These are phyloP conservation scores for Candida methanosorbosa DNA, from an alignment of 805 yeast species.

Conservation along the genomic window DNA sequence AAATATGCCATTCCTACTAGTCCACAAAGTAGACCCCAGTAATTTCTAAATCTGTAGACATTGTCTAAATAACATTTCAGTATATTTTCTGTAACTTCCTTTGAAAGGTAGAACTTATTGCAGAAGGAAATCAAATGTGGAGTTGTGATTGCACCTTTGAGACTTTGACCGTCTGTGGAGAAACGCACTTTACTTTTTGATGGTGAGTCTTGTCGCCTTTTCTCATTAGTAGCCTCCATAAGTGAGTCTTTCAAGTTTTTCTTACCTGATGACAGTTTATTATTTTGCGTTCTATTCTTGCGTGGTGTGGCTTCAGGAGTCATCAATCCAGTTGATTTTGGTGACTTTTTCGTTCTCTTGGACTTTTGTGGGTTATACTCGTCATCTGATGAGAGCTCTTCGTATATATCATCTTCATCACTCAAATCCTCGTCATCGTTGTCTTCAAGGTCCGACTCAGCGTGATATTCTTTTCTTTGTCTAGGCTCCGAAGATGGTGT, in stretches of 20 bases:
- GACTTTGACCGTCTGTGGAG: too few relatives aligned
- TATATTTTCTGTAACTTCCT: conserved; percentile 39
- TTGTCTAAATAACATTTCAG: conserved; percentile 42
- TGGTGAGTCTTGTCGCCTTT: conserved; percentile 3
- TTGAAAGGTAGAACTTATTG: conserved; percentile 56
- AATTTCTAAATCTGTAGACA: conserved; percentile 45
- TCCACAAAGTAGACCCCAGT: conserved; percentile 67
- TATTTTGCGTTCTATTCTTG: not conserved
- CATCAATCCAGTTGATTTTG: too few relatives aligned
- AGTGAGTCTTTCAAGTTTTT: conserved; percentile 7
- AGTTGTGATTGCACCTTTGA: conserved; percentile 24
- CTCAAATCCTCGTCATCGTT: not conserved
- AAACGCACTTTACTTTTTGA: conserved; percentile 4
- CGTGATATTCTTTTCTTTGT: too few relatives aligned
- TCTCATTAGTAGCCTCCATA: conserved; percentile 10
- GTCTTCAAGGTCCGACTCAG: conserved; percentile 7
- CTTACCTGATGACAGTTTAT: not conserved
- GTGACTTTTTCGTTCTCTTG: not conserved
- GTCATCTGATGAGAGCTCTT: not conserved
- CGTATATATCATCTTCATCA: not conserved
- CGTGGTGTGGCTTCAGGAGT: conserved; percentile 15
- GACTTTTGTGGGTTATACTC: not conserved
- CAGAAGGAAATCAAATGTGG: conserved; percentile 40
- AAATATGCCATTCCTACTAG: conserved; percentile 50
- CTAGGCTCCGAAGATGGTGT: too few relatives aligned